A percentile compares a stretch with the other conserved stretches of the same genome.
Conservation (phyloP, 345 rosid species). For the Rhodomyrtus tomentosa region DNA sequence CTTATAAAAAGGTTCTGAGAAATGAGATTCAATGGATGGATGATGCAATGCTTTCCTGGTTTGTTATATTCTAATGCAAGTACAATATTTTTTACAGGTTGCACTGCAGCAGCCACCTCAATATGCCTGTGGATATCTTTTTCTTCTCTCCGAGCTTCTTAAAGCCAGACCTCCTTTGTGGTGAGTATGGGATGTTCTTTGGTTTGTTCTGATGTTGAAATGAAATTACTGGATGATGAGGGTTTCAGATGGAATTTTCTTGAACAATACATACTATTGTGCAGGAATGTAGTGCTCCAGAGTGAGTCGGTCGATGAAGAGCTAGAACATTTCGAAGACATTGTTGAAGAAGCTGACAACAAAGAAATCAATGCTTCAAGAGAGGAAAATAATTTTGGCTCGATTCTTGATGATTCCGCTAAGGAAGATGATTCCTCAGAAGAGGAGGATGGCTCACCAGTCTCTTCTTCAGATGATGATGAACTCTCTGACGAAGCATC, state of each 20-base stretch:
- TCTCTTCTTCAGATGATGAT: conserved; percentile 31
- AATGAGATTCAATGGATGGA: neutral
- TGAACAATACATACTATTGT: neutral
- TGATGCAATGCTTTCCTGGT: neutral
- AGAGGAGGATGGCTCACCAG: conserved; percentile 24
- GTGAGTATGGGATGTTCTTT: conserved; percentile 12
- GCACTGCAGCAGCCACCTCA: conserved; percentile 95
- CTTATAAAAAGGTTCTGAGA: neutral
- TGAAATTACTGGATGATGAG: neutral
- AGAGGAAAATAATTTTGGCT: conserved; percentile 17
- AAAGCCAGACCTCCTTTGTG: conserved; percentile 83
- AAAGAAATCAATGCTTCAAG: conserved; percentile 12
- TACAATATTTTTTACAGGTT: conserved; percentile 37
- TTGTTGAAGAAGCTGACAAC: conserved; percentile 51
- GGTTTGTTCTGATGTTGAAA: neutral
- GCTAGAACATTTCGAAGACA: conserved; percentile 88
- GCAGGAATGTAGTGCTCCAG: conserved; percentile 80
- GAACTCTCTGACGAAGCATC: conserved; percentile 46
- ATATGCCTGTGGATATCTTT: conserved; percentile 87
- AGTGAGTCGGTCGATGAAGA: conserved; percentile 80
- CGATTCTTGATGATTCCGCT: conserved; percentile 14
- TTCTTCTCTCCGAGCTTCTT: conserved; percentile 88
- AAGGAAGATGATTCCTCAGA: conserved; percentile 43
- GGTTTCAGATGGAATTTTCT: neutral
- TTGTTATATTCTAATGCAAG: neutral